Evolutionary conservation across 805 yeast species (phyloP).

Genomic region (Starmerella cellae): DNA sequence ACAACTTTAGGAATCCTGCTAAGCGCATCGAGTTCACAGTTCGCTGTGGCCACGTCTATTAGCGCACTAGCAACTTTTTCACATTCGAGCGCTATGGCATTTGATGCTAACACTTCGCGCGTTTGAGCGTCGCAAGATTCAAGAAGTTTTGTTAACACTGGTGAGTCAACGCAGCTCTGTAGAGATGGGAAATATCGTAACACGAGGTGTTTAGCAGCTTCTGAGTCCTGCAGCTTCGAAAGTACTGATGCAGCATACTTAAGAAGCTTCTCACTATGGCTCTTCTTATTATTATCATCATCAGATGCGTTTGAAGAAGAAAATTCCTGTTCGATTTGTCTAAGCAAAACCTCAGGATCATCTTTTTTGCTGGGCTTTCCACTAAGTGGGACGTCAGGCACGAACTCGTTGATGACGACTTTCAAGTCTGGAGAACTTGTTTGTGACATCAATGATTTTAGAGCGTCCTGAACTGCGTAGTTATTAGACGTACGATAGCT

Average conservation of each 20-base stretch:
- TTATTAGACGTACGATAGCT: conserved; percentile 1
- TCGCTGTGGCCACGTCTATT: conserved; percentile 3
- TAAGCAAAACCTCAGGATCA: neutral
- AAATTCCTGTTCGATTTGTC: neutral
- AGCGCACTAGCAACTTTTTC: conserved; percentile 3
- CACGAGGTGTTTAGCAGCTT: too few relatives aligned
- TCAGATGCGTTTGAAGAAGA: too few relatives aligned
- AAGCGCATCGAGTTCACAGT: conserved; percentile 5
- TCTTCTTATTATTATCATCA: too few relatives aligned
- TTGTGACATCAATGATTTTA: neutral
- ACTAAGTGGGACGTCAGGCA: neutral
- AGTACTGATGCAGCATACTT: neutral
- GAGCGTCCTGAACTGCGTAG: neutral
- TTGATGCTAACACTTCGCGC: conserved; percentile 1
- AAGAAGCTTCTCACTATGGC: neutral
- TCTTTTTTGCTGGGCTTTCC: neutral
- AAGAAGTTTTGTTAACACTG: conserved; percentile 1
- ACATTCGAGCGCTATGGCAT: conserved; percentile 1
- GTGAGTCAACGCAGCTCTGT: neutral
- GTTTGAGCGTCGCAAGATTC: neutral
- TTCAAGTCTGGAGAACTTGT: neutral
- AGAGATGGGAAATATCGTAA: conserved; percentile 15
- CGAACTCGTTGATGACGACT: neutral
- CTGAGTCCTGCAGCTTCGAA: neutral
- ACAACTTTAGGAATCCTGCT: conserved; percentile 8